Conservation (phyloP, 371 early-diverging fungal genomes). For the Scutellospora calospora region DNA sequence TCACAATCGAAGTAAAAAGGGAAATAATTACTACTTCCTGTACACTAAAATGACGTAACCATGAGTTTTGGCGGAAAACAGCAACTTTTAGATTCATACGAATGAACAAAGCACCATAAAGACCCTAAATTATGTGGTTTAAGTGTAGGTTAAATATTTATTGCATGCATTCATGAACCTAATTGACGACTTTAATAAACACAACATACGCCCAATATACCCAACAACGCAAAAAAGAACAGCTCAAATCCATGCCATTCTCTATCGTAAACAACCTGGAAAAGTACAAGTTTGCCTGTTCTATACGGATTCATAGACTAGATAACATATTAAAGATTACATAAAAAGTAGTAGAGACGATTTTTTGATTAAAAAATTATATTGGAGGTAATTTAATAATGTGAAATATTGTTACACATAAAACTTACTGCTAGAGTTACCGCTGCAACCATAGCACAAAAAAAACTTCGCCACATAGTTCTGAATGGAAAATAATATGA, state of each 20-base stretch:
- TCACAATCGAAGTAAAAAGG: constrained; percentile 75
- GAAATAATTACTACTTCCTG: constrained; percentile 79
- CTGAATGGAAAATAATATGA: constrained; percentile 86
- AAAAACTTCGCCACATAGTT: constrained; percentile 85
- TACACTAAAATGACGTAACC: constrained; percentile 71
- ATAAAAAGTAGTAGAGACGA: not conserved
- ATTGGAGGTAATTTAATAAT: not conserved
- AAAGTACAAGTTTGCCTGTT: constrained; percentile 81
- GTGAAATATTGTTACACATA: not conserved
- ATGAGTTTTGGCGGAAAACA: constrained; percentile 70
- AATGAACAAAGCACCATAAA: constrained; percentile 91
- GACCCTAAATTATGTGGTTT: constrained; percentile 65
- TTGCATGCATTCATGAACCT: not conserved
- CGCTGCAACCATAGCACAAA: constrained; percentile 83
- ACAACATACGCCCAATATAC: constrained; percentile 84
- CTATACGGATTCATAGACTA: constrained; percentile 80
- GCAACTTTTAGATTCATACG: constrained; percentile 77
- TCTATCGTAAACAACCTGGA: constrained; percentile 79
- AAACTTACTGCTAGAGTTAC: constrained; percentile 68
- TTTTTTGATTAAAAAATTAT: not conserved
- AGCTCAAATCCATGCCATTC: constrained; percentile 86
- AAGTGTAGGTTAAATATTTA: not conserved
- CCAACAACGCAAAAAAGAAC: constrained; percentile 86
- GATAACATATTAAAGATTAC: not conserved
- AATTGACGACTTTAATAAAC: not conserved